Base-by-base conservation (phyloP, 208 protist genomes). In the Plasmodiophora brassicae region DNA sequence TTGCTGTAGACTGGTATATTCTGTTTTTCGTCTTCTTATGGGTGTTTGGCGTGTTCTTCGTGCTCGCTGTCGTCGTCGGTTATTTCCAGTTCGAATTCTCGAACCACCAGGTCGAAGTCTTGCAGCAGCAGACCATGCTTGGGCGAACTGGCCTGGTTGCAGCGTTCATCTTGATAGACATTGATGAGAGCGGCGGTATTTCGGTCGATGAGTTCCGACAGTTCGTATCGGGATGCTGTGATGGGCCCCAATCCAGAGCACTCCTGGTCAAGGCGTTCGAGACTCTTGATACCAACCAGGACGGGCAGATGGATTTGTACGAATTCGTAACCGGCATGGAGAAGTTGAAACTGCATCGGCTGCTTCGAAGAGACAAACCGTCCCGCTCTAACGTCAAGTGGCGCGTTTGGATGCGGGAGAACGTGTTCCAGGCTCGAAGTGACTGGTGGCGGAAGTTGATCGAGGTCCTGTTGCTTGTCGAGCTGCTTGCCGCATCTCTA, bases 301-400 rank as follows among this genome's bases (percentile, higher is more conserved):
- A 78, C n/a, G 65, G 65, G 14, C 65, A 78, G 65, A 78, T 78
- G 65, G 65, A 78, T 78, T 14, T 78, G 10, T 32, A 78, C 41
- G 65, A 78, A 32, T 78, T 78, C n/a, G 65, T 78, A 78, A 78
- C n/a, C 10, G 65, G 65, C 32, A 78, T 78, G 10, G 65, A 78
- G n/a, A n/a, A n/a, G n/a, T n/a, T n/a, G n/a, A n/a, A 32, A 36
- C n/a, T 78, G n/a, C 41, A 44, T 32, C 41, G 32, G 65, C 50
- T 28, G 14, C 14, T n/a, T 78, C 65, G 65, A 38, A 5, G 65
- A 5, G n/a, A n/a, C n/a, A n/a, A n/a, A n/a, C n/a, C 5, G n/a
- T 5, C 65, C 65, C n/a, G n/a, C 65, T 32, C 14, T 5, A 5
- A 32, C 32, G 5, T 32, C n/a, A 5, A 32, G 41, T 78, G 65